These are phyloP conservation scores for Malassezia japonica DNA, from an alignment of 1,284 basidiomycete species.

Conservation along the genomic window DNA sequence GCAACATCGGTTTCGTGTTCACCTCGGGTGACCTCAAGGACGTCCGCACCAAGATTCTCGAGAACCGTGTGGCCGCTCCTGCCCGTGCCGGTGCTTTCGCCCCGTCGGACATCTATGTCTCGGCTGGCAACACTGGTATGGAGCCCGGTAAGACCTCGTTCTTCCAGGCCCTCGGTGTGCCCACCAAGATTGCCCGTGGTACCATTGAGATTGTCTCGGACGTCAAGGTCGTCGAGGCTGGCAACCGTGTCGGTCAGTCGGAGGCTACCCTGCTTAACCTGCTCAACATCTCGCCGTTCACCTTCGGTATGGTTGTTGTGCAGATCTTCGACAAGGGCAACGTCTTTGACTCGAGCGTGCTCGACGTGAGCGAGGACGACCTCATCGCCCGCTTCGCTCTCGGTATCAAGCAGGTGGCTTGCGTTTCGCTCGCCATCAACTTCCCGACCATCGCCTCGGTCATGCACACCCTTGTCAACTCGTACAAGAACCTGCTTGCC, in stretches of 20 bases:
- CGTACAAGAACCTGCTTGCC: conserved; percentile 91
- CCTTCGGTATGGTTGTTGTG: conserved; percentile 93
- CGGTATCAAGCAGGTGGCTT: conserved; percentile 89
- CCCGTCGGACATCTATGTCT: conserved; percentile 81
- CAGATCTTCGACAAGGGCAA: conserved; percentile 45
- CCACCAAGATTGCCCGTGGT: conserved; percentile 99
- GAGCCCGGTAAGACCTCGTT: conserved; percentile 66
- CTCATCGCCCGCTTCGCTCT: conserved; percentile 81
- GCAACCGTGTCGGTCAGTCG: conserved; percentile 87
- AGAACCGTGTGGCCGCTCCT: conserved; percentile 96
- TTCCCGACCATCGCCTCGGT: conserved; percentile 94
- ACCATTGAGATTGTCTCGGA: conserved; percentile 99
- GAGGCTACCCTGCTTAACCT: conserved; percentile 98
- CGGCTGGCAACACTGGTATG: conserved; percentile 98
- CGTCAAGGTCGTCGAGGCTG: conserved; percentile 85
- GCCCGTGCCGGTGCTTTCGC: conserved; percentile 96
- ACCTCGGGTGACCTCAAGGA: conserved; percentile 87
- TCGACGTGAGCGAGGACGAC: conserved; percentile 84
- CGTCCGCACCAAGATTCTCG: conserved; percentile 75
- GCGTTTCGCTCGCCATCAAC: conserved; percentile 85
- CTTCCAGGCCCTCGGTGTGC: conserved; percentile 99
- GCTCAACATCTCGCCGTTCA: conserved; percentile 78
- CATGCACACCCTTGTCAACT: conserved; percentile 87
- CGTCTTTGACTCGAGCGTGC: conserved; percentile 68
- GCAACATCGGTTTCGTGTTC: conserved; percentile 99